These are phyloP conservation scores for Wallacemonas collosoma DNA, from an alignment of 208 protist species.

Conservation along the genomic window DNA sequence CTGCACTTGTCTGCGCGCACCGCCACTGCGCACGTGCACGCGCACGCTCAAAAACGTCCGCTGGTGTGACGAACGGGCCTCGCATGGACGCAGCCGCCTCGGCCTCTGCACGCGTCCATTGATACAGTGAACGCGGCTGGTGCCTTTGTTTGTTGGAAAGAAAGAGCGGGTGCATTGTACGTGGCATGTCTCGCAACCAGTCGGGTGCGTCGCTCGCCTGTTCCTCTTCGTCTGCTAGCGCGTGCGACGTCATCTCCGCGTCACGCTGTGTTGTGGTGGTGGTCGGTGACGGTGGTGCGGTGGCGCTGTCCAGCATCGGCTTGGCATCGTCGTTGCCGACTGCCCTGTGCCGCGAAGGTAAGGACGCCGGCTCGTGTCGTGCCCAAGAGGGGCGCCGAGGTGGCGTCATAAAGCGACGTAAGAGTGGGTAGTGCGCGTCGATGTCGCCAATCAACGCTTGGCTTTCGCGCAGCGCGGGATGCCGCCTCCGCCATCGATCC, in stretches of 20 bases:
- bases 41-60: neutral
- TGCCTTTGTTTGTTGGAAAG: neutral
- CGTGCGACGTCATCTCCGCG: too few species aligned
- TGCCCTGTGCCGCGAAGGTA: too few species aligned
- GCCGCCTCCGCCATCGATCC: neutral
- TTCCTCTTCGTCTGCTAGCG: too few species aligned
- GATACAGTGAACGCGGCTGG: constrained; percentile 3
- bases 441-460: constrained; percentile 32
- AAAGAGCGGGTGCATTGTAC: neutral
- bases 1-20: neutral
- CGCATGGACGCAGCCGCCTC: constrained; percentile 5
- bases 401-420: constrained; percentile 33
- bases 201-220: too few species aligned
- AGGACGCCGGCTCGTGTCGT: neutral
- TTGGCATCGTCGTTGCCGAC: too few species aligned
- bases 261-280: neutral
- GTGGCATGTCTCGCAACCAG: neutral
- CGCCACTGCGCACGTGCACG: neutral
- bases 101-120: neutral
- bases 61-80: neutral
- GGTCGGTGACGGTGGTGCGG: neutral
- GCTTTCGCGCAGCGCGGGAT: constrained; percentile 31
- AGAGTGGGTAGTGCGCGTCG: constrained; percentile 24
- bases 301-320: too few species aligned
- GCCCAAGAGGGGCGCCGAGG: constrained; percentile 17